Conservation (phyloP, 768 basidiomycete genomes). For the Boletus reticulatus region DNA sequence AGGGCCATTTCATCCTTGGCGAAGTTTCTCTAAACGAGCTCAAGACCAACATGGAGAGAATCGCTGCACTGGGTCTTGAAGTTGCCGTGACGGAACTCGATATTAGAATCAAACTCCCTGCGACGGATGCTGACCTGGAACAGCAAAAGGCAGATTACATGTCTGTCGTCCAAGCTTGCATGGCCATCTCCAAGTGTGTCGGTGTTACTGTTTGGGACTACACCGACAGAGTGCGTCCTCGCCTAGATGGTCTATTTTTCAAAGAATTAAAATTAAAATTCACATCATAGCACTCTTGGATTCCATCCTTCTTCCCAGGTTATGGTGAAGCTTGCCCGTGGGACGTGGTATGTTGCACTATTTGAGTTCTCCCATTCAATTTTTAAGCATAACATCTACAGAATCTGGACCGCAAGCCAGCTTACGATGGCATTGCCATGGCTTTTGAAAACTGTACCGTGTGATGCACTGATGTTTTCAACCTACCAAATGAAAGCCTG, state of each 20-base stretch:
- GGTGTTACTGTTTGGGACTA: slow-evolving; percentile 43
- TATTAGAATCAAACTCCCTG: slow-evolving; percentile 54
- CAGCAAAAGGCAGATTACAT: slow-evolving; percentile 61
- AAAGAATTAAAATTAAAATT: not conserved
- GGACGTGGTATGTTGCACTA: slow-evolving; percentile 7
- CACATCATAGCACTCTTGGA: slow-evolving; percentile 14
- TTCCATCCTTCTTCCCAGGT: slow-evolving; percentile 5
- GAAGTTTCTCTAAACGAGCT: slow-evolving; percentile 45
- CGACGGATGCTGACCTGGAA: slow-evolving; percentile 43
- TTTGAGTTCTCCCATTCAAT: not conserved
- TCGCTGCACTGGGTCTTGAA: slow-evolving; percentile 61
- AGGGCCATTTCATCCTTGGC: slow-evolving; percentile 60
- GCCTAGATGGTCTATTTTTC: slow-evolving; percentile 1
- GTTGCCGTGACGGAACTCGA: slow-evolving; percentile 71
- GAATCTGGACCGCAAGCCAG: slow-evolving; percentile 15
- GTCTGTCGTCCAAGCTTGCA: slow-evolving; percentile 53
- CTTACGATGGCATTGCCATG: slow-evolving; percentile 10
- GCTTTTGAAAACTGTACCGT: slow-evolving; percentile 3
- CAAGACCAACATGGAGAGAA: slow-evolving; percentile 46
- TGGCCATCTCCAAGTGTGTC: slow-evolving; percentile 35
- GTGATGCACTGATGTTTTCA: not conserved
- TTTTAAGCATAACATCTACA: not conserved
- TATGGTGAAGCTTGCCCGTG: slow-evolving; percentile 19
- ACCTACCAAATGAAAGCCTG: not conserved
- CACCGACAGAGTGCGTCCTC: slow-evolving; percentile 32